Conservation (phyloP, 2,329 filamentous ascomycete species). For the Stagonosporopsis vannaccii region DNA sequence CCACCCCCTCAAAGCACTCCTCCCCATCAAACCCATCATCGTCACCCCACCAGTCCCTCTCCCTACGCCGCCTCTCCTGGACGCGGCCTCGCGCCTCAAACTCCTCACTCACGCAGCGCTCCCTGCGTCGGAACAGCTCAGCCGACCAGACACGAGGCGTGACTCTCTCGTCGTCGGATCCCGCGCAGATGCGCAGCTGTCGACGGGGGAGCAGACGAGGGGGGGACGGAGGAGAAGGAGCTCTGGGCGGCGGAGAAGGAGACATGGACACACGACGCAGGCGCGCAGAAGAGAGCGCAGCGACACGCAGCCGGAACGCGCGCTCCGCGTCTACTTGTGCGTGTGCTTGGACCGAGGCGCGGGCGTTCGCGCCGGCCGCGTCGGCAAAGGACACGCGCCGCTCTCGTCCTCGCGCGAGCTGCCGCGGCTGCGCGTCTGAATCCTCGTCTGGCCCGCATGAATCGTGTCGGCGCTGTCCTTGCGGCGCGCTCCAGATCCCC, state of each 20-base stretch:
- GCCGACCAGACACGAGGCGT: slow-evolving; percentile 26
- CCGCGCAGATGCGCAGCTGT: not conserved
- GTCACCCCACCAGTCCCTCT: slow-evolving; percentile 24
- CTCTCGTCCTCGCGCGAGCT: too few species aligned
- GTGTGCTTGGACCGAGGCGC: not conserved
- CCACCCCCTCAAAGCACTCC: slow-evolving; percentile 18
- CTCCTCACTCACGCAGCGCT: slow-evolving; percentile 37
- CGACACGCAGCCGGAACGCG: slow-evolving; percentile 34
- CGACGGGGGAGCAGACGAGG: not conserved
- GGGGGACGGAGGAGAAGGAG: not conserved
- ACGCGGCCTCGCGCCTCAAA: slow-evolving; percentile 37
- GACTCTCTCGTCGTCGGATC: slow-evolving; percentile 9
- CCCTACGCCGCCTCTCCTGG: slow-evolving; percentile 16
- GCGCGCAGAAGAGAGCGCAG: slow-evolving; percentile 4
- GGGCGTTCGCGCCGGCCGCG: not conserved
- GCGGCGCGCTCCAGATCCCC: slow-evolving; percentile 36
- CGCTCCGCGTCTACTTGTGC: slow-evolving; percentile 25
- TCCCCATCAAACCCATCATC: slow-evolving; percentile 7
- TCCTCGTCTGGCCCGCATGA: slow-evolving; percentile 11
- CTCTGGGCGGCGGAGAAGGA: not conserved
- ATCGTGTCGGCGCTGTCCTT: not conserved
- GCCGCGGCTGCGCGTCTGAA: not conserved
- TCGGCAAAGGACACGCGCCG: slow-evolving; percentile 19
- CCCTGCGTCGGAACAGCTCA: slow-evolving; percentile 31
- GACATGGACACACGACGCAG: not conserved